Evolutionary conservation across 345 rosid genomes (phyloP), one percentile per base, ranked within the genome.

Genomic region (Nephelium lappaceum): DNA sequence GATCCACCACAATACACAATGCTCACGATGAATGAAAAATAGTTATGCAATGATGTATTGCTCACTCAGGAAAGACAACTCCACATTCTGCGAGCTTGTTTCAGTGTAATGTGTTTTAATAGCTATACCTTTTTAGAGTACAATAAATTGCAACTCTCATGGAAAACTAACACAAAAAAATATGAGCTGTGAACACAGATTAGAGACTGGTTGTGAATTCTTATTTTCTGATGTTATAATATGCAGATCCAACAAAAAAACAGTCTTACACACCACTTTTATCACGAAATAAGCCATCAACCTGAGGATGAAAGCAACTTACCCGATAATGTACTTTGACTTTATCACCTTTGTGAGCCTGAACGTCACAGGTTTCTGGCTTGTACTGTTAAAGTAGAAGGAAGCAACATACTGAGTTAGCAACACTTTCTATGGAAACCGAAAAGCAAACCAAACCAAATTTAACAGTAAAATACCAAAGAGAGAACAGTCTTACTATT

Each of bases 341-440:
- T 76, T 49, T 90, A 60, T 93, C 98, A 43, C 99, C 99, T 88
- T 91, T 96, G 83, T 93, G 99, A 63, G 99, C 98, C 86, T 90
- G 94, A 81, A 88, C 23, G 49, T 93, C 97, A 77, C 99, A 95
- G 72, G 85, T 74, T 79, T 80, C 72, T 1, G 98, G 99, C 87
- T 89, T 95, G 71, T 71, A 69, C 97, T 95, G 95, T 57, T 65
- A 69, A 78, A 31, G 58, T 12, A 18, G 43, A 65, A 31, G 16
- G 6, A 63, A 38, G 19, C 5, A 36, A 51, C 36, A 65, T 10
- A 21, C 0, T 12, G 41, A 47, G 63, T 21, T 1, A 76, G 78
- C 51, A 53, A 65, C 7, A 31, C 18, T 41, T 47, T 4, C 7
- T 5, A 53, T 21, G 15, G 21, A 62, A 64, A 64, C 64, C 71